A percentile compares a stretch with the other conserved stretches of the same genome.
Conservation (phyloP, 2,329 filamentous ascomycete genomes). For the Biscogniauxia sp. region DNA sequence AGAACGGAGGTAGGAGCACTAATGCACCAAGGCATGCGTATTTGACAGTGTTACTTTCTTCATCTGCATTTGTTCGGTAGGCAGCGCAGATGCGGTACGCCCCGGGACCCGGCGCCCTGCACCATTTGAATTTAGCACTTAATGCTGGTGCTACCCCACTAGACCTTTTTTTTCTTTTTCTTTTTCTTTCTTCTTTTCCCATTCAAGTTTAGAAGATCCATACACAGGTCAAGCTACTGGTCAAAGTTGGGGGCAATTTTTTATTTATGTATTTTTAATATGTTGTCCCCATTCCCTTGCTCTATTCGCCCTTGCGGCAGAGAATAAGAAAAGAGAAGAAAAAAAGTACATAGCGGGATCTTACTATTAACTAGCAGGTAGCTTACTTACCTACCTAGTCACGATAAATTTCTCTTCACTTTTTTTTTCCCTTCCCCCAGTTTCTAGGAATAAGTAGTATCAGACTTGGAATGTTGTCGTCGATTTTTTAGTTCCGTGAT, state of each 20-base stretch:
- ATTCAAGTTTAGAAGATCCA: not conserved
- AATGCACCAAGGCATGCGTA: not conserved
- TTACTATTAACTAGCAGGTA: not conserved
- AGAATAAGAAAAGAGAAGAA: not conserved
- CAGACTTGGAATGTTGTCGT: constrained; percentile 1
- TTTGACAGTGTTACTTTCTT: not conserved
- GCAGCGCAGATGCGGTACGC: not conserved
- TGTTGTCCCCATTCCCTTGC: constrained; percentile 4
- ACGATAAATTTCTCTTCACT: constrained; percentile 3
- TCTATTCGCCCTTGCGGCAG: not conserved
- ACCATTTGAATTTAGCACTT: not conserved
- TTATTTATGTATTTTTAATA: too few relatives aligned
- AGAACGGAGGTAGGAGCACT: not conserved
- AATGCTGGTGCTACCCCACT: constrained; percentile 9
- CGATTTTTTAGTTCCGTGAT: not conserved
- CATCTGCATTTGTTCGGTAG: not conserved
- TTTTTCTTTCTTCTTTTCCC: not conserved
- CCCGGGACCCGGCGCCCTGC: too few relatives aligned
- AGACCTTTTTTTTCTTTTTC: constrained; percentile 3
- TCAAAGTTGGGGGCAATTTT: not conserved
- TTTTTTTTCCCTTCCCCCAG: not conserved
- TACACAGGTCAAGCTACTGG: not conserved
- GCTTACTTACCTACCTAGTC: not conserved
- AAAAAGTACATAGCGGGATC: not conserved
- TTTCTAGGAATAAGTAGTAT: not conserved